These are phyloP conservation scores for Pythium periplocum DNA, from an alignment of 352 stramenopile genomes.

Conservation along the genomic window DNA sequence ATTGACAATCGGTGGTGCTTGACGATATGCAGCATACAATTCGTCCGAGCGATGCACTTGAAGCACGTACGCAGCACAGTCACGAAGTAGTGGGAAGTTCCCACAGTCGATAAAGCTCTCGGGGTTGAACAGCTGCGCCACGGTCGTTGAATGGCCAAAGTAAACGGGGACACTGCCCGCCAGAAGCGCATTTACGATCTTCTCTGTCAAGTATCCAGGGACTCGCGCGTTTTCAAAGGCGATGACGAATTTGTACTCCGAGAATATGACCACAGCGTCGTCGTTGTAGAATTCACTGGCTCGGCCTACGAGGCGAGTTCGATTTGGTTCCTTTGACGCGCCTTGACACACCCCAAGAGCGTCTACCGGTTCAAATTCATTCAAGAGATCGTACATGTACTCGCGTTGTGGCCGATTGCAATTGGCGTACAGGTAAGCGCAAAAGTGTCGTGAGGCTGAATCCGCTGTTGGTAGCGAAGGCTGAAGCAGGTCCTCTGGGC, in stretches of 20 bases:
- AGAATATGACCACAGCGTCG: conserved; percentile 28
- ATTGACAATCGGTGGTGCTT: conserved; percentile 27
- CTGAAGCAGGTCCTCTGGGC: conserved; percentile 22
- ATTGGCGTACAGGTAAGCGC: conserved; percentile 43
- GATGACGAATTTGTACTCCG: conserved; percentile 54
- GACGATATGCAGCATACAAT: conserved; percentile 26
- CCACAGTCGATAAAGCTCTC: conserved; percentile 52
- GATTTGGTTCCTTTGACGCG: not conserved
- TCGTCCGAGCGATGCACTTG: conserved; percentile 26
- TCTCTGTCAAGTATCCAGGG: conserved; percentile 58
- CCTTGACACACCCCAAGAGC: conserved; percentile 36
- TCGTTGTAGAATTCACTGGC: conserved; percentile 28
- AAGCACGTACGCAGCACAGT: conserved; percentile 31
- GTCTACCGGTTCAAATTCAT: conserved; percentile 36
- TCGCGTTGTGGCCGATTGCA: conserved; percentile 45
- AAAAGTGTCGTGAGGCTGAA: conserved; percentile 23
- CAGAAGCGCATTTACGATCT: conserved; percentile 54
- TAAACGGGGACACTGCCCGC: conserved; percentile 53
- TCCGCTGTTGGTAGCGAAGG: not conserved
- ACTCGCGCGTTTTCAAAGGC: conserved; percentile 51
- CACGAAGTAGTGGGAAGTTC: conserved; percentile 25
- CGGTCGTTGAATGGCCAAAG: conserved; percentile 34
- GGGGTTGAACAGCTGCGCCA: conserved; percentile 35
- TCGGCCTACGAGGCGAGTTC: conserved; percentile 1
- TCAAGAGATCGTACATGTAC: conserved; percentile 47